A percentile compares a stretch with the other conserved stretches of the same genome.
Conservation (phyloP, 139 green algal species). For the Chlorella ohadii region DNA sequence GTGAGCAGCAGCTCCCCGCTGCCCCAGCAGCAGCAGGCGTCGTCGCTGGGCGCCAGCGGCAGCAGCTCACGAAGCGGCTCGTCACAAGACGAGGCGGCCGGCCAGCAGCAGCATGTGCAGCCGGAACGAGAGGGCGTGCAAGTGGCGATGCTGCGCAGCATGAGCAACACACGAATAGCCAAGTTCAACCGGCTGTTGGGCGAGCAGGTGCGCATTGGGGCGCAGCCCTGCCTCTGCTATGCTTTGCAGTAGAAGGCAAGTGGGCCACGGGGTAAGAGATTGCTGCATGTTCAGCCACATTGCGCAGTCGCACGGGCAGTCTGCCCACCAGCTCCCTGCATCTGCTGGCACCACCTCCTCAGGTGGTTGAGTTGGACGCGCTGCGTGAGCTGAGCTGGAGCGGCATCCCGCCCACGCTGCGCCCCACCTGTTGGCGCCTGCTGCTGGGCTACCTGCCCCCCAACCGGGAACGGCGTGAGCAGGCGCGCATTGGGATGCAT, state of each 20-base stretch:
- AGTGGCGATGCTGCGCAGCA: constrained; percentile 56
- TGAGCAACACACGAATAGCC: constrained; percentile 63
- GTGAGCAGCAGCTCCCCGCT: constrained; percentile 18
- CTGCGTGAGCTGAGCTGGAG: constrained; percentile 92
- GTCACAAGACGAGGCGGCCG: constrained; percentile 10
- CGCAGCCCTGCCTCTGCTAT: background rate
- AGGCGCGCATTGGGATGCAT: too few species aligned
- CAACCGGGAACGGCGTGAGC: constrained; percentile 60
- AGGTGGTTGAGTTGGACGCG: constrained; percentile 87
- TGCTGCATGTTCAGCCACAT: too few species aligned
- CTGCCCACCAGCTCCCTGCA: too few species aligned
- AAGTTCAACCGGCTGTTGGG: constrained; percentile 79
- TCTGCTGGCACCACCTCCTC: too few species aligned
- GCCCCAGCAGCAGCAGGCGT: background rate
- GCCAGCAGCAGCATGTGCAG: background rate
- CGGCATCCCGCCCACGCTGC: constrained; percentile 82
- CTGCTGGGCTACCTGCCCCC: constrained; percentile 95
- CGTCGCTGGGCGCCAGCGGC: background rate
- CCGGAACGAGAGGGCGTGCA: constrained; percentile 4
- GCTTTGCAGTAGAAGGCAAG: too few species aligned
- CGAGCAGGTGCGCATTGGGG: constrained; percentile 53
- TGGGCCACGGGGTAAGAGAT: too few species aligned
- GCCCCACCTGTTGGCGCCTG: constrained; percentile 90
- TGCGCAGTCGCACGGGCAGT: too few species aligned
- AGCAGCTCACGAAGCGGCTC: background rate